phyloP scores from a whole-genome alignment of 2,329 filamentous ascomycete species.

The Sporothrix variecibatus region DNA sequence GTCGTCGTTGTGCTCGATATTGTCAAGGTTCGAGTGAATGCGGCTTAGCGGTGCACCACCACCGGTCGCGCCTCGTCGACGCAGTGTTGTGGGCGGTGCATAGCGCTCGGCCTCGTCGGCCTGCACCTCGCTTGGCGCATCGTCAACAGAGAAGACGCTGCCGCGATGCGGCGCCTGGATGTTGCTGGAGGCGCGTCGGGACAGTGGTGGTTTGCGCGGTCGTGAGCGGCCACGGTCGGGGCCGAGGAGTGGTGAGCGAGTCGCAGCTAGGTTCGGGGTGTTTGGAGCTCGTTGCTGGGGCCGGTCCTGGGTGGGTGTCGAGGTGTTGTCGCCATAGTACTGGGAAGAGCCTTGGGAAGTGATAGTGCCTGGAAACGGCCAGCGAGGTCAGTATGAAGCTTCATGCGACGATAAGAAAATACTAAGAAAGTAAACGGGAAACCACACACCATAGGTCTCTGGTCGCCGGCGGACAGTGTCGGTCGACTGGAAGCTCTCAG shows the following conservation, averaged over 20 bases:
- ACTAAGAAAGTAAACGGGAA: neutral
- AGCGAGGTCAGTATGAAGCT: neutral
- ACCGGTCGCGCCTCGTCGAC: conserved; percentile 16
- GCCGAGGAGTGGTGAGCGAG: conserved; percentile 50
- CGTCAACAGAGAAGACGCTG: conserved; percentile 87
- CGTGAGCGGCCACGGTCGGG: conserved; percentile 54
- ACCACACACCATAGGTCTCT: conserved; percentile 58
- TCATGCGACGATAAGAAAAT: neutral
- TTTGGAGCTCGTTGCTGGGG: conserved; percentile 41
- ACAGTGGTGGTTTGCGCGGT: conserved; percentile 71
- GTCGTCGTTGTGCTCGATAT: conserved; percentile 32
- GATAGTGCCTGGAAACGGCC: conserved; percentile 18
- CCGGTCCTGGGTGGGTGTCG: conserved; percentile 41
- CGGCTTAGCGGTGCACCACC: conserved; percentile 31
- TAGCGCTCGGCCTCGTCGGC: conserved; percentile 58
- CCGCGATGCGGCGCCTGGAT: conserved; percentile 73
- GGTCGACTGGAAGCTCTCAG: conserved; percentile 60
- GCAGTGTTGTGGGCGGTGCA: conserved; percentile 29
- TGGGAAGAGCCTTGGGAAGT: conserved; percentile 23
- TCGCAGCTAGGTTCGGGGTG: conserved; percentile 34
- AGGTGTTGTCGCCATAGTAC: conserved; percentile 27
- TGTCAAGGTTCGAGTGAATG: conserved; percentile 37
- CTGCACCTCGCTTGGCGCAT: conserved; percentile 79
- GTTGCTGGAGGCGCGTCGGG: conserved; percentile 74
- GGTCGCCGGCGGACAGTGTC: conserved; percentile 62